Evolutionary conservation across 2,329 filamentous ascomycete species (phyloP), one percentile per base, ranked within the genome.

Genomic region (Rutstroemia sp.): DNA sequence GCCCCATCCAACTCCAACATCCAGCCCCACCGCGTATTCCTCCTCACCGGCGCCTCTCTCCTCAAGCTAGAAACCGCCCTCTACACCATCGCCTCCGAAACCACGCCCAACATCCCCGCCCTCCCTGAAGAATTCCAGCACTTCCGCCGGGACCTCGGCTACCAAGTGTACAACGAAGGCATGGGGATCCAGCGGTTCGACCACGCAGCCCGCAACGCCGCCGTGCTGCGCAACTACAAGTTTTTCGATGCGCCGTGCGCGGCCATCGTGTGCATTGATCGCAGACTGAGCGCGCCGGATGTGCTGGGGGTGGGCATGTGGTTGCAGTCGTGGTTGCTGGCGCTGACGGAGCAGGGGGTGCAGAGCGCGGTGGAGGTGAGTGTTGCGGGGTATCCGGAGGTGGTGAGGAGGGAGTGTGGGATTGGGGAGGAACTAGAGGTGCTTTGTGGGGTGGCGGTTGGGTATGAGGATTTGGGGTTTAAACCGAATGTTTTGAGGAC

Each of bases 1-100:
- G 52, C 46, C 25, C 52, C 52, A 25, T 55, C 53, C 30, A 55
- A 55, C n/a, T 50, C 53, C 30, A 55, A 55, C n/a, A 51, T 50
- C 25, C 53, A 55, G 17, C 46, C 46, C 1, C 46, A 55, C 30
- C 46, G 47, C 19, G 8, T 45, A 12, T 44, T 34, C 16, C 19
- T 50, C 12, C 38, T 51, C 16, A 51, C 53, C 8, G 38, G 47
- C 17, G 17, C 21, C 19, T 19, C 53, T 5, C 38, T 45, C 10
- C 21, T 27, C 17, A 55, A 55, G 7, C 46, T 55, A 17, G 50
- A 12, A 25, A 4, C 14, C 5, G 34, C 49, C 1, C 25, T 55
- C n/a, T 39, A 16, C 9, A 14, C 23, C 7, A 16, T 4, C 5
- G 53, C 53, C 2, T 55, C 53, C 5, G 14, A 50, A 19, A 30